A percentile compares a stretch with the other conserved stretches of the same genome.
These are phyloP conservation scores for Kazachstania viticola DNA, from an alignment of 805 yeast species.

Conservation along the genomic window DNA sequence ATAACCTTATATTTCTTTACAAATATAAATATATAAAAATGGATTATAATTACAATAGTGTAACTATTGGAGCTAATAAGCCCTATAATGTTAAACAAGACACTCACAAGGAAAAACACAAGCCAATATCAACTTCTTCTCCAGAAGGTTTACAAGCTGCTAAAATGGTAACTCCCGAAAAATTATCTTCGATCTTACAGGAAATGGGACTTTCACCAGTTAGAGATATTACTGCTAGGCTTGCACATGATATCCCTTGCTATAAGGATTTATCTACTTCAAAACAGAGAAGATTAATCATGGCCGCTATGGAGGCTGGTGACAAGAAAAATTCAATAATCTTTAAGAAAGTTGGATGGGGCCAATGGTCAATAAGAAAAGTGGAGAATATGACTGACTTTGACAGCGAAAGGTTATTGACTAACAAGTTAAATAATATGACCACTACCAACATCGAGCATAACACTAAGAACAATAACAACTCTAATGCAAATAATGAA, in stretches of 20 bases:
- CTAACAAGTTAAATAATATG: conserved; percentile 27
- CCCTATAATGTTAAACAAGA: too few relatives aligned
- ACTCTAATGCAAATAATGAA: neutral
- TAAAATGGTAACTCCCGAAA: conserved; percentile 66
- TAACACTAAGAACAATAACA: neutral
- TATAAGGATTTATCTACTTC: conserved; percentile 73
- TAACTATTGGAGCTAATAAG: too few relatives aligned
- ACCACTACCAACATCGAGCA: neutral
- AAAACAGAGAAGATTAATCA: conserved; percentile 80
- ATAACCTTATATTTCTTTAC: too few relatives aligned
- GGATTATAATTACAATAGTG: too few relatives aligned
- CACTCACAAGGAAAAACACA: too few relatives aligned
- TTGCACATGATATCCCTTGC: conserved; percentile 60
- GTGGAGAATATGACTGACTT: conserved; percentile 17
- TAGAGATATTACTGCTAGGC: conserved; percentile 72
- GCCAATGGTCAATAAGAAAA: conserved; percentile 72
- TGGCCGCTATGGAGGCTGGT: conserved; percentile 73
- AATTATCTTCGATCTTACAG: conserved; percentile 56
- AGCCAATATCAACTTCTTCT: conserved; percentile 2
- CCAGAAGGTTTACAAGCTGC: conserved; percentile 48
- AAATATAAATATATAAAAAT: too few relatives aligned
- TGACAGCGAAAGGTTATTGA: conserved; percentile 29
- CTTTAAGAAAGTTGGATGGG: conserved; percentile 97
- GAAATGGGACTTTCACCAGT: conserved; percentile 83
- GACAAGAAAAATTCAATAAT: conserved; percentile 41